Percentiles rank a stretch among this genome's conserved stretches.
These are phyloP conservation scores for Ephemerocybe angulata DNA, from an alignment of 768 basidiomycete species.

Conservation along the genomic window DNA sequence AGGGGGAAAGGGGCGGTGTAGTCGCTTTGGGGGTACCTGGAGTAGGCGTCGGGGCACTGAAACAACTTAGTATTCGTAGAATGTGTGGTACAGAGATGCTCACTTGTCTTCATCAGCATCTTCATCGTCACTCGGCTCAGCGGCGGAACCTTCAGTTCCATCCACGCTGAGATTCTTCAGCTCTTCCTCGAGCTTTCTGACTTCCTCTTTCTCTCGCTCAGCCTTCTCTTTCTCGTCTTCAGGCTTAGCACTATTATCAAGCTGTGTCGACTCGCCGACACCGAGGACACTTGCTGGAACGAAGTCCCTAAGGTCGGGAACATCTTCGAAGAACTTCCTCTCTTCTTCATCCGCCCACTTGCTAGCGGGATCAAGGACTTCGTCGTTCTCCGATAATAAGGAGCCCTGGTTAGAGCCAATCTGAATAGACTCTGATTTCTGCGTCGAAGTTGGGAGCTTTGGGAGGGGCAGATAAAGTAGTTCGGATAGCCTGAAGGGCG, in stretches of 20 bases:
- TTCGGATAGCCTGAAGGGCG: constrained; percentile 70
- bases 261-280: constrained; percentile 48
- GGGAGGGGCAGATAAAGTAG: constrained; percentile 83
- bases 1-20: constrained; percentile 61
- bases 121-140: constrained; percentile 13
- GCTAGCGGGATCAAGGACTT: constrained; percentile 54
- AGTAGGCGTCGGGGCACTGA: constrained; percentile 56
- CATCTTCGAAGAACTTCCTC: constrained; percentile 86
- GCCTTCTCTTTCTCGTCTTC: constrained; percentile 37
- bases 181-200: constrained; percentile 74
- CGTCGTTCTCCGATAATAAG: constrained; percentile 50
- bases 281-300: constrained; percentile 88
- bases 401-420: constrained; percentile 52
- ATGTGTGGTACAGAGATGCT: constrained; percentile 18
- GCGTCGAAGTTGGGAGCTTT: constrained; percentile 73
- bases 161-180: constrained; percentile 56
- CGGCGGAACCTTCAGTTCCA: constrained; percentile 18
- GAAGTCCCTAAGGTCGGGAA: constrained; percentile 87
- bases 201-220: constrained; percentile 63
- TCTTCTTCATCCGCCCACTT: constrained; percentile 99
- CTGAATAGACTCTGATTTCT: constrained; percentile 77
- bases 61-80: constrained; percentile 12
- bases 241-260: constrained; percentile 45
- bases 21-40: constrained; percentile 63
- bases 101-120: constrained; percentile 42